Evolutionary conservation across 1,284 basidiomycete species (phyloP), one percentile per base, ranked within the genome.

Genomic region (Leccinum cinnamomeum): DNA sequence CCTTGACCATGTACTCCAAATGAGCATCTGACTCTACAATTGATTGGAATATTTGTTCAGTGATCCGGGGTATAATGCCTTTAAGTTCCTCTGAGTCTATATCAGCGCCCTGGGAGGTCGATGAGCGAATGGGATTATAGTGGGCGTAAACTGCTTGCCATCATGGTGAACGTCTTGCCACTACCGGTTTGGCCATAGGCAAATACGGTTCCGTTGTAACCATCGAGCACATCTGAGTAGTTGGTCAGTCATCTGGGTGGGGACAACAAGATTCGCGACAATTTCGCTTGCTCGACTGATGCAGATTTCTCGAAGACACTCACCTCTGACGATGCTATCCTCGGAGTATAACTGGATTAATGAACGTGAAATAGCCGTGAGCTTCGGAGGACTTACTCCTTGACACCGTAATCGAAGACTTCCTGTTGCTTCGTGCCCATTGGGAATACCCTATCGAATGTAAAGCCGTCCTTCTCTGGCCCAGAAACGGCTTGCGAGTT

Each of bases 181-280:
- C 93, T 94, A 72, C 97, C 97, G 23, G 98, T 99, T 78, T 99
- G 97, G 63, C 97, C 97, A 77, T 99, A 99, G 54, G 97, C 97
- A 77, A 99, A 99, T 41, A 98, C 88, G 0, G 96, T 98, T 57
- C 97, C 97, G 72, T 99, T 99, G 82, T 99, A 99, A 14, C 97
- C 97, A 78, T 96, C 92, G 75, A 99, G 87, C 59, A 99, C 97
- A 85, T 99, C 97, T 97, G 65, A 56, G 54, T 53, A 60, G 51
- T 44, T 28, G 11, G 64, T 74, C 57, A 74, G 67, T 61, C 28
- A 72, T 64, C 60, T 56, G 37, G 37, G 28, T 37, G 35, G 67
- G 55, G 39, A 65, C 39, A 55, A 25, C 51, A 48, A 30, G 39
- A 53, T 44, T 35, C 46, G 57, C 35, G 56, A 61, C 56, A 51